phyloP scores from a whole-genome alignment of 169 alveolate species.

The Cryptosporidium baileyi region DNA sequence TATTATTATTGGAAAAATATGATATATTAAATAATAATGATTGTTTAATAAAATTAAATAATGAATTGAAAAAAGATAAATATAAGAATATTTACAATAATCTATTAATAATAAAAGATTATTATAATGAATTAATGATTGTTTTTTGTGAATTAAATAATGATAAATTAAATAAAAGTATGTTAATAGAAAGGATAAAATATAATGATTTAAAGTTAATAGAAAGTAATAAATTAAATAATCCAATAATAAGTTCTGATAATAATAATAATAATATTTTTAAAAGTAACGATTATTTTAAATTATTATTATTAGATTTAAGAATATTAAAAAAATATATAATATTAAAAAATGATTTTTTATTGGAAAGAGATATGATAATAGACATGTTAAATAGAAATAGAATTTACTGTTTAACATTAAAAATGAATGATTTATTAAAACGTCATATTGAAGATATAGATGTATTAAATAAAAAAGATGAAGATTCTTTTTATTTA shows the following conservation, averaged over 20 bases:
- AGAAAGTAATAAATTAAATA: constrained; percentile 1
- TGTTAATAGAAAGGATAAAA: neutral
- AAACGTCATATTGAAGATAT: constrained; percentile 38
- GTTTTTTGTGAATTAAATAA: neutral
- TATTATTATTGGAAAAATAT: constrained; percentile 9
- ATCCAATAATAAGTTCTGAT: constrained; percentile 21
- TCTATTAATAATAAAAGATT: neutral
- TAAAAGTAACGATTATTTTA: constrained; percentile 31
- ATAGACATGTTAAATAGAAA: constrained; percentile 43
- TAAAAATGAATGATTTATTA: constrained; percentile 4
- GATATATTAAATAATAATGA: neutral
- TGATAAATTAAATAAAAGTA: neutral
- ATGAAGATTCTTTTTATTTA: constrained; percentile 41
- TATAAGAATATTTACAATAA: neutral
- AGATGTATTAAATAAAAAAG: constrained; percentile 39
- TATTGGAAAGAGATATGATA: constrained; percentile 26
- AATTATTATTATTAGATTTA: constrained; percentile 8
- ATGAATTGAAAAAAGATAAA: neutral
- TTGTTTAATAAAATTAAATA: neutral
- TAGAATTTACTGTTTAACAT: constrained; percentile 12
- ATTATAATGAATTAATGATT: neutral
- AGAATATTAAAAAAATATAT: constrained; percentile 10
- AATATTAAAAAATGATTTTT: neutral
- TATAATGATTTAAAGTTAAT: constrained; percentile 22
- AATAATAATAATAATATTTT: neutral